Evolutionary conservation across 305 asterid genomes (phyloP).

Genomic region (Solanum hybrid): DNA sequence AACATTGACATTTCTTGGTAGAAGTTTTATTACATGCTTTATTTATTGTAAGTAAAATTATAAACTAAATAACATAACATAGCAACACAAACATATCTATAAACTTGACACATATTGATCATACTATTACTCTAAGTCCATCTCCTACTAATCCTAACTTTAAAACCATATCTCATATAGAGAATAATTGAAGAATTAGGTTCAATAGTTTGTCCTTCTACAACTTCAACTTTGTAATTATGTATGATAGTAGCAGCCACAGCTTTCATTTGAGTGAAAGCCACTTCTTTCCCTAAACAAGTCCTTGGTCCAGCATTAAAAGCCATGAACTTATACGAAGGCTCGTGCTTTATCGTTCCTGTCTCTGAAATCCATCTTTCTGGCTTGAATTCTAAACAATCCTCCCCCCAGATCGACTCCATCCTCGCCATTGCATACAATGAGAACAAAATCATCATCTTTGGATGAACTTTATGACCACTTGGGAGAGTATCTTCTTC

Average conservation of each 20-base stretch:
- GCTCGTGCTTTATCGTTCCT: slow-evolving; percentile 45
- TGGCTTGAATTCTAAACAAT: slow-evolving; percentile 48
- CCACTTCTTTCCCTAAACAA: slow-evolving; percentile 65
- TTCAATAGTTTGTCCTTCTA: slow-evolving; percentile 30
- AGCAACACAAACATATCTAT: background rate
- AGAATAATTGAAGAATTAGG: slow-evolving; percentile 53
- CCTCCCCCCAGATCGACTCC: slow-evolving; percentile 51
- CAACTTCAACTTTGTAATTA: slow-evolving; percentile 33
- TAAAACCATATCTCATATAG: slow-evolving; percentile 49
- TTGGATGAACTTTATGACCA: slow-evolving; percentile 46
- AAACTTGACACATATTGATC: background rate
- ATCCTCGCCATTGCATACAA: slow-evolving; percentile 58
- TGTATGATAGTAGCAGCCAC: slow-evolving; percentile 61
- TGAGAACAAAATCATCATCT: slow-evolving; percentile 36
- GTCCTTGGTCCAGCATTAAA: slow-evolving; percentile 79
- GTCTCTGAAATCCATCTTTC: slow-evolving; percentile 58
- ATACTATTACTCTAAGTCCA: background rate
- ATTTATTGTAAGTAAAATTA: background rate
- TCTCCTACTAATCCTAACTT: slow-evolving; percentile 39
- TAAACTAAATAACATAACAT: background rate
- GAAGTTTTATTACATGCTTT: background rate
- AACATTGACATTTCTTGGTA: background rate
- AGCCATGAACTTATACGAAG: slow-evolving; percentile 61
- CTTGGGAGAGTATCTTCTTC: slow-evolving; percentile 43
- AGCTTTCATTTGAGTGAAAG: slow-evolving; percentile 50